phyloP scores from a whole-genome alignment of 345 rosid species.

The Eucalyptus rudis region DNA sequence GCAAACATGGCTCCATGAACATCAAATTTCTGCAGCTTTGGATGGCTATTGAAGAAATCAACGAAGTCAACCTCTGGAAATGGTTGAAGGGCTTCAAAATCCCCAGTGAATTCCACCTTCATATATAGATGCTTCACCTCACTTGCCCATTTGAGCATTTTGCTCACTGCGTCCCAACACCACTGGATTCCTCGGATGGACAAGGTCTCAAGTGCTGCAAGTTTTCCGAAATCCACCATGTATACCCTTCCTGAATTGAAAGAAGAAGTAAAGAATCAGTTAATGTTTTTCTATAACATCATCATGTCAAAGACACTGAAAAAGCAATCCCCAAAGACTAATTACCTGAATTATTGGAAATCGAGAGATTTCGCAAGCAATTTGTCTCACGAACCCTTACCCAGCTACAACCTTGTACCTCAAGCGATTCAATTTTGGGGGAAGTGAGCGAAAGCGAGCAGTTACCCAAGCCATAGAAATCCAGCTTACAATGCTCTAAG shows the following conservation, averaged over 20 bases:
- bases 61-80: slow-evolving; percentile 91
- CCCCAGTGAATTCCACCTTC: slow-evolving; percentile 95
- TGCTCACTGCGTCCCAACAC: slow-evolving; percentile 85
- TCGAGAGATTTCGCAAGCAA: slow-evolving; percentile 48
- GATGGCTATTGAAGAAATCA: slow-evolving; percentile 82
- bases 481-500: slow-evolving; percentile 77
- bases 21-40: slow-evolving; percentile 61
- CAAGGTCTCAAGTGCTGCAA: slow-evolving; percentile 58
- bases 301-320: background rate
- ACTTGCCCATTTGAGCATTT: slow-evolving; percentile 60
- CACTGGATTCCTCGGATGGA: slow-evolving; percentile 87
- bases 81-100: slow-evolving; percentile 58
- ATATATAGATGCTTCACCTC: slow-evolving; percentile 78
- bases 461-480: slow-evolving; percentile 64
- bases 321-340: background rate
- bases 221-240: slow-evolving; percentile 73
- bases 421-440: slow-evolving; percentile 50
- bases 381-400: slow-evolving; percentile 57
- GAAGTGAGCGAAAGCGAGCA: slow-evolving; percentile 52
- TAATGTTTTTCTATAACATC: background rate
- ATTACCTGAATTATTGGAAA: slow-evolving; percentile 72
- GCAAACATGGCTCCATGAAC: slow-evolving; percentile 99
- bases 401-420: slow-evolving; percentile 92
- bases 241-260: slow-evolving; percentile 54
- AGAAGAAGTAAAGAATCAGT: background rate